Evolutionary conservation across 2,329 filamentous ascomycete species (phyloP), one percentile per base, ranked within the genome.

Genomic region (Diaporthe caulivora): DNA sequence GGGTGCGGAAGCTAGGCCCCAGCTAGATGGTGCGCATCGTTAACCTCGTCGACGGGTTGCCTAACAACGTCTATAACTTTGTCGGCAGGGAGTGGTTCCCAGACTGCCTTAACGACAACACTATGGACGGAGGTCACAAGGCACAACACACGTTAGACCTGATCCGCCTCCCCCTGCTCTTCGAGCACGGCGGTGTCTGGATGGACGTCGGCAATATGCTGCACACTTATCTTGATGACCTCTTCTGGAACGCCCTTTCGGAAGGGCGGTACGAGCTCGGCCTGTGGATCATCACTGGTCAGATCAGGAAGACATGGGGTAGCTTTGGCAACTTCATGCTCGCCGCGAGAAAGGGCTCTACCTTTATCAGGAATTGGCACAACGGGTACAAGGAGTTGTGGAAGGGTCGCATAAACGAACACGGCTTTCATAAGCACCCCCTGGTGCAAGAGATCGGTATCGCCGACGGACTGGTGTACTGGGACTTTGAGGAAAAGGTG

Each of bases 331-430:
- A 75, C 34, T 67, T 53, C 40, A 60, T 75, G 21, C 53, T 87
- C 0, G 84, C 84, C 0, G 80, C 83, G 0, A 80, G 84, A 5
- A 84, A 84, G 42, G 80, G 81, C 1, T 84, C 84, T 72, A 60
- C 77, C 2, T 86, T 87, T 53, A 83, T 87, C 74, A 82, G 80
- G 68, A 81, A 80, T 77, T 86, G 86, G 85, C 82, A 86, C 72
- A 58, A 80, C 2, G 76, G 81, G 0, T 86, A 81, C 75, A 80
- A 78, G 15, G 78, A 80, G 54, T 75, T 85, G 0, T 85, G 84
- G 84, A 78, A 75, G 3, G 80, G 76, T 0, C 77, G 75, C 4
- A 81, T 81, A 2, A 69, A 57, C 42, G 65, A 42, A 1, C 31
- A 17, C 6, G 83, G 80, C 1, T 81, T 84, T 62, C 79, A 82